phyloP scores from a whole-genome alignment of 192 early-diverging fungal species.

The Backusella australiensis region DNA sequence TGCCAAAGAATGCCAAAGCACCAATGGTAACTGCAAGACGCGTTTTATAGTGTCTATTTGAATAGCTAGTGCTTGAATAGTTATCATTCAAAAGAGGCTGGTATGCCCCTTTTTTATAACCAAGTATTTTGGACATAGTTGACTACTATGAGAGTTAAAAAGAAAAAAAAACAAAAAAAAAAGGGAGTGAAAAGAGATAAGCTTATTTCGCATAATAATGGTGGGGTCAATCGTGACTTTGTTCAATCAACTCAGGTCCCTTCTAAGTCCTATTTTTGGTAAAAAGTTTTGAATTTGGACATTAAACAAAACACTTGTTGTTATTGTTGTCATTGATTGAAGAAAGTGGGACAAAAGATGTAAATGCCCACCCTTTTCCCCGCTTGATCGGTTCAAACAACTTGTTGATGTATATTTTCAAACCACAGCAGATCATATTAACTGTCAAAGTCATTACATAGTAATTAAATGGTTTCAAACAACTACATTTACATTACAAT shows the following conservation, averaged over 20 bases:
- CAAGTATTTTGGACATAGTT: not conserved
- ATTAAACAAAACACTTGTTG: not conserved
- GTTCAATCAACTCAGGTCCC: not conserved
- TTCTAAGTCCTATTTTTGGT: not conserved
- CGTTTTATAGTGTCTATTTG: not conserved
- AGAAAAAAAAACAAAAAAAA: not conserved
- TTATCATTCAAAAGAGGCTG: not conserved
- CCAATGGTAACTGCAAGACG: not conserved
- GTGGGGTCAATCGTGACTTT: not conserved
- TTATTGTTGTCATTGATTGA: not conserved
- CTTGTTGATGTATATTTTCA: not conserved
- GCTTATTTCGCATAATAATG: not conserved
- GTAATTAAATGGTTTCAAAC: no score
- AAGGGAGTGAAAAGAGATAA: not conserved
- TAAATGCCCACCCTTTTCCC: not conserved
- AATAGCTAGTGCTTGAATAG: not conserved
- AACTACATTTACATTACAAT: no score
- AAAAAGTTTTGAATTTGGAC: not conserved
- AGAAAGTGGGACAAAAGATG: not conserved
- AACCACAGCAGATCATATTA: not conserved
- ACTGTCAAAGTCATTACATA: not conserved
- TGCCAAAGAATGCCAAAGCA: slow-evolving; percentile 6
- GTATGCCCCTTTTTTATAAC: not conserved
- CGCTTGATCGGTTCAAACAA: not conserved
- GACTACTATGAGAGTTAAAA: not conserved